These are phyloP conservation scores for Coemansia sp. DNA, from an alignment of 192 early-diverging fungal species.

Conservation along the genomic window DNA sequence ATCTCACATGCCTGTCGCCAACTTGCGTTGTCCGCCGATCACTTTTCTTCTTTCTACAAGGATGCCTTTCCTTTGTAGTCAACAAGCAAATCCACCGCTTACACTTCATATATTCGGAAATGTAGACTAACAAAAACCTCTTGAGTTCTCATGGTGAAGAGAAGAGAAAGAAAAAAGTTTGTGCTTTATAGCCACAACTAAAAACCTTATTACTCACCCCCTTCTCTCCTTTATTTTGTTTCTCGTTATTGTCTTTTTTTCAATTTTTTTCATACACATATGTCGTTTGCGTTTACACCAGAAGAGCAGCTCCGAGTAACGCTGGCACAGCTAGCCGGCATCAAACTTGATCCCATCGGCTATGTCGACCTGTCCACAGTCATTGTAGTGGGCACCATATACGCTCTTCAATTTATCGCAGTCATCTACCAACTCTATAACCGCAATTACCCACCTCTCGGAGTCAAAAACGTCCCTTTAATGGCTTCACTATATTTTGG, in stretches of 20 bases:
- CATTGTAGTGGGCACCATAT: constrained; percentile 11
- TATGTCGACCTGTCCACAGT: constrained; percentile 25
- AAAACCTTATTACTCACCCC: neutral
- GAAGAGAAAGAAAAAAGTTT: neutral
- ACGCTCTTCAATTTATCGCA: constrained; percentile 7
- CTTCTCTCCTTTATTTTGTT: neutral
- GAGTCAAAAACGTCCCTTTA: constrained; percentile 20
- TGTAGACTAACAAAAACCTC: neutral
- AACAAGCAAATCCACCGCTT: neutral
- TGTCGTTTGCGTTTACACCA: constrained; percentile 20
- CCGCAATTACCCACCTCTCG: constrained; percentile 20
- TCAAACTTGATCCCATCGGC: constrained; percentile 23
- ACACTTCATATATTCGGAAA: neutral
- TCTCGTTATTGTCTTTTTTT: neutral
- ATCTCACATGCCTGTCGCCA: neutral
- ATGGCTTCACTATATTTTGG: constrained; percentile 13
- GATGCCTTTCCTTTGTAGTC: neutral
- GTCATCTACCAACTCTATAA: constrained; percentile 20
- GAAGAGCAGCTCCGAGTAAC: constrained; percentile 14
- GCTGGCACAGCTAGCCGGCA: constrained; percentile 3
- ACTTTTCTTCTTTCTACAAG: neutral
- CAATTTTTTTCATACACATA: neutral
- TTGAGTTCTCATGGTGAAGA: neutral
- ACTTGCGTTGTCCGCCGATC: neutral
- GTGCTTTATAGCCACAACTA: too few species aligned